A percentile compares a stretch with the other conserved stretches of the same genome.
Conservation (phyloP, 345 rosid species). For the Brassica napus region Da-Ae NC_063438.1:7657001-7657500, state of each 20-base stretch:
- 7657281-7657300: conserved; percentile 29
- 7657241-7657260: conserved; percentile 28
- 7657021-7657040: conserved; percentile 5
- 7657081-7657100: conserved; percentile 36
- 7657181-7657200: conserved; percentile 43
- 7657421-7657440: conserved; percentile 60
- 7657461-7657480: conserved; percentile 88
- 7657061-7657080: conserved; percentile 35
- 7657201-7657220: conserved; percentile 32
- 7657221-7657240: conserved; percentile 35
- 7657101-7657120: conserved; percentile 32
- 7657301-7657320: conserved; percentile 36
- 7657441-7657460: conserved; percentile 97
- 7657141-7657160: conserved; percentile 27
- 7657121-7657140: conserved; percentile 34
- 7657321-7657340: conserved; percentile 56
- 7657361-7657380: conserved; percentile 49
- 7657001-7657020: conserved; percentile 31
- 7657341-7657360: conserved; percentile 46
- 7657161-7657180: conserved; percentile 42
- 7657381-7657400: conserved; percentile 58
- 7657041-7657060: conserved; percentile 29
- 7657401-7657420: conserved; percentile 50
- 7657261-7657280: conserved; percentile 33
- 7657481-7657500: conserved; percentile 94